These are phyloP conservation scores for Macrolepiota dolichaula DNA, from an alignment of 768 basidiomycete species.

Conservation along the genomic window DNA sequence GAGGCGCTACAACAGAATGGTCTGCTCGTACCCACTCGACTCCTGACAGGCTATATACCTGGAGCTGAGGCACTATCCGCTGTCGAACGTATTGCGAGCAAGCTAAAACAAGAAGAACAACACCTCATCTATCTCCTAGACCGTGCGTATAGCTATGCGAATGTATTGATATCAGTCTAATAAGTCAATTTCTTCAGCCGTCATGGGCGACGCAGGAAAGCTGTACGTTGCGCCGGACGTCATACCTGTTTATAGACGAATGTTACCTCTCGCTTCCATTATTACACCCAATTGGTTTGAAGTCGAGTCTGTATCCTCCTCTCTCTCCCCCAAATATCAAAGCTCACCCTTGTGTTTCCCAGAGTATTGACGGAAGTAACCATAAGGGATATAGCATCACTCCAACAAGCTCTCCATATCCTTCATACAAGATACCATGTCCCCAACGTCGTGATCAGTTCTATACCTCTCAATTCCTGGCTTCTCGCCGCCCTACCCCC, in stretches of 20 bases:
- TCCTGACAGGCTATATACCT: conserved; percentile 92
- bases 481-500: conserved; percentile 53
- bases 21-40: conserved; percentile 64
- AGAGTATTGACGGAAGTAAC: conserved; percentile 76
- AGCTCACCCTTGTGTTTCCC: background rate
- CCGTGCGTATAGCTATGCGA: conserved; percentile 50
- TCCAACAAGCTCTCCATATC: conserved; percentile 63
- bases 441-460: conserved; percentile 89
- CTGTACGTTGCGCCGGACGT: conserved; percentile 89
- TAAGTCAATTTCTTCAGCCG: conserved; percentile 48
- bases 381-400: conserved; percentile 63
- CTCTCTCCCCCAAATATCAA: conserved; percentile 23
- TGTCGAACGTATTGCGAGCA: conserved; percentile 58
- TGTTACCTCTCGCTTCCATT: conserved; percentile 82
- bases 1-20: conserved; percentile 70
- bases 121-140: conserved; percentile 84
- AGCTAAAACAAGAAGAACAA: conserved; percentile 55
- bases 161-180: background rate
- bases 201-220: conserved; percentile 88
- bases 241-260: conserved; percentile 77
- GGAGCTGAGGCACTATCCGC: conserved; percentile 72
- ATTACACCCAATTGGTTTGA: conserved; percentile 99
- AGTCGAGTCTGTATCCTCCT: conserved; percentile 66
- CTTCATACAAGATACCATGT: conserved; percentile 78
- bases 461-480: conserved; percentile 69